Percentiles rank a stretch among this genome's conserved stretches.
phyloP scores from a whole-genome alignment of 2,329 filamentous ascomycete genomes.

The Alternaria burnsii region DNA sequence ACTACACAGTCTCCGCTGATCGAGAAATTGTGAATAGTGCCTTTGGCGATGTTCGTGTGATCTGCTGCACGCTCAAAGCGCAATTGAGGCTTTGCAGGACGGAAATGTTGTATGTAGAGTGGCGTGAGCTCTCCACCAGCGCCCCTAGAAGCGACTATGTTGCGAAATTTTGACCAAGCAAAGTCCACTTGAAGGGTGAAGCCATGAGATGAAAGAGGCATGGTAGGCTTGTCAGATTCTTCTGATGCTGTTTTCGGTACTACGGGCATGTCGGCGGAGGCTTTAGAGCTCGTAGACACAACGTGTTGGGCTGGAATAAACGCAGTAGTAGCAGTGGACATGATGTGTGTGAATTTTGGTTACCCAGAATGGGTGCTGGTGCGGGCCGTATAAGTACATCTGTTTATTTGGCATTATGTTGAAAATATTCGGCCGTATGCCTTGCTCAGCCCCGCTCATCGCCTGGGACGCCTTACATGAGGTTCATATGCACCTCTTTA shows the following conservation, averaged over 20 bases:
- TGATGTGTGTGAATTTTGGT: background rate
- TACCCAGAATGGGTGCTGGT: background rate
- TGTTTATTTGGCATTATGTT: background rate
- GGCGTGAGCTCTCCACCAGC: conserved; percentile 14
- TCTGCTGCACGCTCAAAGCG: conserved; percentile 18
- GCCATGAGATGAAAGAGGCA: conserved; percentile 2
- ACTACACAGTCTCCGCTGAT: conserved; percentile 28
- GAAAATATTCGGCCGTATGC: background rate
- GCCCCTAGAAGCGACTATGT: conserved; percentile 23
- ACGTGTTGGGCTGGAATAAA: background rate
- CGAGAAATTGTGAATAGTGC: conserved; percentile 25
- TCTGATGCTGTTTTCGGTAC: background rate
- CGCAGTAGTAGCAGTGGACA: background rate
- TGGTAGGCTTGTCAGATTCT: background rate
- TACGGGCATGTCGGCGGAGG: background rate
- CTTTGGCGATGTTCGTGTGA: conserved; percentile 17
- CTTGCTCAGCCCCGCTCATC: conserved; percentile 4
- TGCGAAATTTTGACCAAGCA: conserved; percentile 31
- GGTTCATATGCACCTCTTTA: background rate
- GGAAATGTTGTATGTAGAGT: conserved; percentile 32
- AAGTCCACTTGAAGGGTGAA: conserved; percentile 29
- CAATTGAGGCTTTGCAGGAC: conserved; percentile 28
- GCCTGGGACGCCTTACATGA: background rate
- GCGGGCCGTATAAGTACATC: background rate
- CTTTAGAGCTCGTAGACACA: background rate